phyloP scores from a whole-genome alignment of 2,329 filamentous ascomycete species.

The Apiospora saccharicola region DNA sequence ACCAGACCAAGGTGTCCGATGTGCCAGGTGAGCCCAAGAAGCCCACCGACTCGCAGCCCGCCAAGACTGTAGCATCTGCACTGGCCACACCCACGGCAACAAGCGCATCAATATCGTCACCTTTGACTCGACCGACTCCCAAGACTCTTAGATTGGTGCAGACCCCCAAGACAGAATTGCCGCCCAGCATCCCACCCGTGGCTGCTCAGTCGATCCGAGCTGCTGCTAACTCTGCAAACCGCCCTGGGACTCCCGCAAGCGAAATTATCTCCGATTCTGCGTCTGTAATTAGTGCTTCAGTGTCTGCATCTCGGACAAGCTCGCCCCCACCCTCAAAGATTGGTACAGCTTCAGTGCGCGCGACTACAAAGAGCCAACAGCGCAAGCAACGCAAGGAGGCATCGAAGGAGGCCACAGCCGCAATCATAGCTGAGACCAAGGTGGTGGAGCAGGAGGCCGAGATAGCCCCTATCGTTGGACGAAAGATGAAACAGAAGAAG shows the following conservation, averaged over 20 bases:
- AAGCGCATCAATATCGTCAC: constrained; percentile 60
- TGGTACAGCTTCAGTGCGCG: constrained; percentile 72
- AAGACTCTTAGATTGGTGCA: constrained; percentile 76
- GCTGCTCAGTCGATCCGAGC: constrained; percentile 42
- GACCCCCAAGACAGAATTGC: constrained; percentile 67
- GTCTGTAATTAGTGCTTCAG: constrained; percentile 75
- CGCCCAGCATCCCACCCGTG: constrained; percentile 46
- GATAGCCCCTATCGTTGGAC: constrained; percentile 76
- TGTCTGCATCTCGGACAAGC: constrained; percentile 72
- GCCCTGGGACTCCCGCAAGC: constrained; percentile 76
- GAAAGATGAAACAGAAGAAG: constrained; percentile 89
- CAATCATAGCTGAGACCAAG: constrained; percentile 60
- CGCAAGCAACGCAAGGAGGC: constrained; percentile 78
- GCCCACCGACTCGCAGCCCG: constrained; percentile 45
- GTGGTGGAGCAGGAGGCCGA: constrained; percentile 61
- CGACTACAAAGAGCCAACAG: constrained; percentile 79
- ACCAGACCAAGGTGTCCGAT: constrained; percentile 33
- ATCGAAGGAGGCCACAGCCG: constrained; percentile 67
- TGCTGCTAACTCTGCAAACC: constrained; percentile 47
- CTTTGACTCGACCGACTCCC: constrained; percentile 58
- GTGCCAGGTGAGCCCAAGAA: constrained; percentile 37
- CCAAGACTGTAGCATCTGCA: constrained; percentile 46
- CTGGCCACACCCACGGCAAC: constrained; percentile 58
- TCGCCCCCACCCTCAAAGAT: constrained; percentile 74
- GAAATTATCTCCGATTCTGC: constrained; percentile 80